A percentile compares a stretch with the other conserved stretches of the same genome.
These are phyloP conservation scores for Nannochloris sp. DNA, from an alignment of 139 green algal species.

Conservation along the genomic window DNA sequence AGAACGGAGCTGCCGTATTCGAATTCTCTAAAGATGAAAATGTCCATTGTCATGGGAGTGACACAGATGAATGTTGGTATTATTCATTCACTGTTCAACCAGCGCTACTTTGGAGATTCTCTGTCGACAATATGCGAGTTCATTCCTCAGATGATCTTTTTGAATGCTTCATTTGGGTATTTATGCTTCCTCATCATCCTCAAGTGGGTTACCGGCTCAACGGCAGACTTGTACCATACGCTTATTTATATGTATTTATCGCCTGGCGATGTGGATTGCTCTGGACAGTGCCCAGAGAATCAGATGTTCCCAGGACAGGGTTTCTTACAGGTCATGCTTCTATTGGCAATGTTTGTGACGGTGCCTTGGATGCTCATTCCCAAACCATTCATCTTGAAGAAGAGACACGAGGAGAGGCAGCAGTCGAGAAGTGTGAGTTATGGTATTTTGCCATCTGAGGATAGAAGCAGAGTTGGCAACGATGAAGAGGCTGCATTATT, in stretches of 20 bases:
- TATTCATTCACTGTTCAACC: conserved; percentile 86
- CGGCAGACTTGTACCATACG: conserved; percentile 92
- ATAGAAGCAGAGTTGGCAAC: conserved; percentile 12
- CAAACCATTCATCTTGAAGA: conserved; percentile 92
- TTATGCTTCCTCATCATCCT: conserved; percentile 88
- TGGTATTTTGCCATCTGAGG: conserved; percentile 21
- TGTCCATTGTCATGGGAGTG: conserved; percentile 90
- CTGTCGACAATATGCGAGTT: conserved; percentile 86
- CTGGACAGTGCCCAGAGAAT: conserved; percentile 52
- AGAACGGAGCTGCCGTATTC: conserved; percentile 91
- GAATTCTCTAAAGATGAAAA: conserved; percentile 99
- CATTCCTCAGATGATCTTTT: conserved; percentile 90
- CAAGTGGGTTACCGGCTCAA: conserved; percentile 81
- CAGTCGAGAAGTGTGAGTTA: conserved; percentile 14
- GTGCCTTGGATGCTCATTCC: conserved; percentile 96
- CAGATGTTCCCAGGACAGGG: conserved; percentile 52
- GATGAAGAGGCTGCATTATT: not conserved
- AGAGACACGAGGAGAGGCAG: conserved; percentile 50
- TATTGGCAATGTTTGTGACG: conserved; percentile 70
- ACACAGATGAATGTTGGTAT: conserved; percentile 96
- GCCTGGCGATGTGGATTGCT: conserved; percentile 58
- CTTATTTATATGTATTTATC: conserved; percentile 99
- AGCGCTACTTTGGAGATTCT: conserved; percentile 70
- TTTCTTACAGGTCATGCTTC: conserved; percentile 68
- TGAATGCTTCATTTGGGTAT: conserved; percentile 95